Evolutionary conservation across 1,139 yeast species (phyloP).

Genomic region (Geotrichum histeridarum): DNA sequence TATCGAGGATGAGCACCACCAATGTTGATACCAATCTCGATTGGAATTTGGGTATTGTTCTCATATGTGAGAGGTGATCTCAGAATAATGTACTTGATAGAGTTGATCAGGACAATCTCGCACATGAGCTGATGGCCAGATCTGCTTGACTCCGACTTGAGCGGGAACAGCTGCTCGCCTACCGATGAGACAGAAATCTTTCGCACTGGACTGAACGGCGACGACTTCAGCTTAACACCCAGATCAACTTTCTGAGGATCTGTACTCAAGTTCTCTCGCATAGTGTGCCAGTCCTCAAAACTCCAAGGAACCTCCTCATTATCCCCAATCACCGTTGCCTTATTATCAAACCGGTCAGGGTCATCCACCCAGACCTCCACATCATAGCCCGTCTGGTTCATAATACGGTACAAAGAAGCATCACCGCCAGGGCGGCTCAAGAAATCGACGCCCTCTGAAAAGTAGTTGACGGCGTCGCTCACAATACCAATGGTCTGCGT

Average conservation of each 20-base stretch:
- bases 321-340: conserved; percentile 39
- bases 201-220: conserved; percentile 50
- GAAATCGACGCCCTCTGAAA: conserved; percentile 57
- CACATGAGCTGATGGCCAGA: conserved; percentile 71
- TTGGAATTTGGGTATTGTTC: conserved; percentile 63
- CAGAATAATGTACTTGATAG: conserved; percentile 67
- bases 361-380: conserved; percentile 70
- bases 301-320: conserved; percentile 70
- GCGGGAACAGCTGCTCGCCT: conserved; percentile 72
- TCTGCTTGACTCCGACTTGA: conserved; percentile 56
- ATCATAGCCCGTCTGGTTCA: conserved; percentile 80
- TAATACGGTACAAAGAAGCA: conserved; percentile 57
- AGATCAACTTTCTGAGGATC: conserved; percentile 55
- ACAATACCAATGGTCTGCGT: conserved; percentile 52
- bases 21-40: conserved; percentile 39
- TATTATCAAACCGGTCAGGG: conserved; percentile 25
- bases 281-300: conserved; percentile 86
- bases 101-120: conserved; percentile 62
- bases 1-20: conserved; percentile 18
- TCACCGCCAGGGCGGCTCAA: conserved; percentile 64
- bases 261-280: conserved; percentile 73
- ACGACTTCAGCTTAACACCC: conserved; percentile 54
- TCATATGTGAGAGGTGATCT: conserved; percentile 68
- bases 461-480: conserved; percentile 49
- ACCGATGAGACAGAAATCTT: conserved; percentile 68